Base-by-base conservation (phyloP, 345 rosid species). In the Eucalyptus tenuipes region DNA sequence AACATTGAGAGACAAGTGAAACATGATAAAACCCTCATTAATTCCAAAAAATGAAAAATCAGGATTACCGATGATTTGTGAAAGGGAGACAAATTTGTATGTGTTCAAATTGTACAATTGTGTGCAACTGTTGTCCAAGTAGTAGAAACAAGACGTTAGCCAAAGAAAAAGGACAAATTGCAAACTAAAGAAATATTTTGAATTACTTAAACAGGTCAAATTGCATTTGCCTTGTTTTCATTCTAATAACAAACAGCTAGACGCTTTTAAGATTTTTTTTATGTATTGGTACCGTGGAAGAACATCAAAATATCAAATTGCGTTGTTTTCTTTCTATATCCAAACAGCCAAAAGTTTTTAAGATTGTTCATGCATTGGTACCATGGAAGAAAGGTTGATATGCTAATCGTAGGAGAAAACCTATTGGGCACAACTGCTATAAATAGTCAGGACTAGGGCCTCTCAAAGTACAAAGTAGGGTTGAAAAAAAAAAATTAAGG, bases 401-500 rank as follows among this genome's bases (percentile, higher is more conserved):
- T 68, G 80, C 80, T 15, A 68, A 68, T 33, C 13, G 15, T 33
- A 68, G 13, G 80, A 33, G 53, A 50, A 50, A 50, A 16, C 25
- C 59, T 8, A 53, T 8, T 95, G 89, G 90, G 95, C 94, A 90
- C 96, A 95, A 44, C 59, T 31, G 13, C 18, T 61, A 61, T 61
- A 29, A 3, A 61, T 61, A 61, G 17, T 61, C 3, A 6, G 8
- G 68, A 61, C 68, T 29, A 13, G 68, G 16, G 33, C 68, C 68
- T 12, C 0, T 61, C 68, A 61, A 61, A 13, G 68, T 61, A 29
- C 33, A 61, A 29, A 61, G 31, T 13, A 59, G 68, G 31, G 14
- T n/a, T 27, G 31, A 15, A 2, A 29, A 27, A 29, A 27, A 12
- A 61, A 13, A 29, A 13, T 29, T 29, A 13, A 61, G 33, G 1